Base-by-base conservation (phyloP, 768 basidiomycete species). In the Crassisporium funariophilum region DNA sequence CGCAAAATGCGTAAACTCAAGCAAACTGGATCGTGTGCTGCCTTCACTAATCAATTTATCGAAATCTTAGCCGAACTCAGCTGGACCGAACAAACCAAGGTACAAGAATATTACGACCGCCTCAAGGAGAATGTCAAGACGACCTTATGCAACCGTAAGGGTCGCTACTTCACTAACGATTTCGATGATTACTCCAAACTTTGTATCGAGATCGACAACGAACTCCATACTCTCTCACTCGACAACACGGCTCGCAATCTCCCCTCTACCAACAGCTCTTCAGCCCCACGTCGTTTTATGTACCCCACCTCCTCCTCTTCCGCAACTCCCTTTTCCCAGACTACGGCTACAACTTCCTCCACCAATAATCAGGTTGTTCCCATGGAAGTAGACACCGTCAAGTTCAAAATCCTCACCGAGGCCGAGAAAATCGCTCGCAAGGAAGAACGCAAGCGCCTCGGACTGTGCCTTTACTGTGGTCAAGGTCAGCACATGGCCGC, bases 381-480 rank as follows among this genome's bases (percentile, higher is more conserved):
- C 5, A 68, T 68, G 67, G 63, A 68, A n/a, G 52, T 70, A 25
- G 62, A 68, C 35, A 57, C 61, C n/a, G 45, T 59, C 5, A 31
- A 44, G 24, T 58, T 58, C 21, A 62, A 63, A 10, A 62, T 53
- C 5, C 57, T 73, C 39, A 61, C 66, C 0, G 22, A 50, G 3
- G 59, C 55, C 2, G 68, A 70, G 50, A 35, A 46, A 0, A 52
- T 64, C 15, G 50, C 50, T n/a, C 61, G 59, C 22, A 24, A 40
- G 13, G 52, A 55, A 8, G 35, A 64, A 7, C 7, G 27, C 8
- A 29, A 7, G 7, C 7, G 7, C 27, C 7, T 29, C 1, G 53
- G 56, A 15, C 59, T 74, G 2, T 74, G 71, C 52, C 42, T 64
- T 15, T 73, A 71, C 44, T 74, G 72, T 38, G 65, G 67, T 4